phyloP scores from a whole-genome alignment of 176 grass and related monocot genomes.

The Musa acuminata region DNA sequence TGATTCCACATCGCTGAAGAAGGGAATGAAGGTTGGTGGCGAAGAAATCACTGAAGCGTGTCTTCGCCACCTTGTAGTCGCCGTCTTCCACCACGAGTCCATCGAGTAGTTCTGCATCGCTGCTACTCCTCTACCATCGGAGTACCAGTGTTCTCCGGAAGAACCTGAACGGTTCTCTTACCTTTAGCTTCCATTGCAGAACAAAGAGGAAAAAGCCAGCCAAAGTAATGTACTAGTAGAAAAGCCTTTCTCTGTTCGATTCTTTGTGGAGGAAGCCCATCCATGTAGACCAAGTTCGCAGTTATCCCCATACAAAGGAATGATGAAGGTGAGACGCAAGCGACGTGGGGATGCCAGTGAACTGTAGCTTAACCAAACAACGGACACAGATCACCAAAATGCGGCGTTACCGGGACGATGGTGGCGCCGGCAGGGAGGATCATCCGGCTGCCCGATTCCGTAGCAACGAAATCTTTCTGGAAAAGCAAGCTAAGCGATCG shows the following conservation, averaged over 20 bases:
- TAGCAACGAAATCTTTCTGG: slow-evolving; percentile 58
- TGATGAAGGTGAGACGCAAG: too few relatives aligned
- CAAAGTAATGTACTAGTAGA: not conserved
- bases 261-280: too few relatives aligned
- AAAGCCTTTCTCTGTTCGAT: too few relatives aligned
- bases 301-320: too few relatives aligned
- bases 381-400: slow-evolving; percentile 60
- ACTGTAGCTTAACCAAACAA: not conserved
- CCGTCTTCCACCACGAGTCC: slow-evolving; percentile 62
- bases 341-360: too few relatives aligned
- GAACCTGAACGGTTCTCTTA: slow-evolving; percentile 34
- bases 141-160: slow-evolving; percentile 60
- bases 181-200: not conserved
- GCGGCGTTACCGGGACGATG: slow-evolving; percentile 38
- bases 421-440: slow-evolving; percentile 40
- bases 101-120: slow-evolving; percentile 61
- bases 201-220: not conserved
- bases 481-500: not conserved
- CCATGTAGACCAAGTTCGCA: too few relatives aligned
- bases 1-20: slow-evolving; percentile 58
- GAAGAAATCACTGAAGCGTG: slow-evolving; percentile 85
- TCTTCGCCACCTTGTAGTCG: slow-evolving; percentile 82
- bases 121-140: slow-evolving; percentile 45
- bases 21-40: slow-evolving; percentile 67
- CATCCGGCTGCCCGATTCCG: slow-evolving; percentile 37